A percentile compares a stretch with the other conserved stretches of the same genome.
These are phyloP conservation scores for Bothriochloa decipiens DNA, from an alignment of 176 grass and related monocot genomes.

Conservation along the genomic window DNA sequence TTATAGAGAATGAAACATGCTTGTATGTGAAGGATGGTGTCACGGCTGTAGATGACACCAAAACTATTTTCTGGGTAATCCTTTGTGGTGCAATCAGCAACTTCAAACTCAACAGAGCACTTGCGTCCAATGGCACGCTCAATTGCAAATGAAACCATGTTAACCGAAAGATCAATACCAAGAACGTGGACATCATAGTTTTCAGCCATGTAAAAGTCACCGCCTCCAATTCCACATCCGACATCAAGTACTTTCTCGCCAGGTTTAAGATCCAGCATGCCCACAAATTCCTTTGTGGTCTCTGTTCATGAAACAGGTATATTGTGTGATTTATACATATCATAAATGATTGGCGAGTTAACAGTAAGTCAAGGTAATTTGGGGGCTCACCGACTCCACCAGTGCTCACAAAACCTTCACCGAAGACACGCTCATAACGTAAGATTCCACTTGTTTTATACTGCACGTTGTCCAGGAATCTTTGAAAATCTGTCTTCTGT, in stretches of 20 bases:
- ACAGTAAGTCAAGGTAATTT: not conserved
- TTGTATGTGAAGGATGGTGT: constrained; percentile 98
- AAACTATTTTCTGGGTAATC: constrained; percentile 73
- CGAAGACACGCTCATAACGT: constrained; percentile 91
- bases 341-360: not conserved
- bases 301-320: constrained; percentile 49
- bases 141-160: constrained; percentile 97
- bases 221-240: constrained; percentile 93
- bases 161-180: constrained; percentile 96
- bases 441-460: constrained; percentile 94
- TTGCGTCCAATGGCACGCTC: constrained; percentile 89
- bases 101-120: constrained; percentile 94
- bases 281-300: constrained; percentile 97
- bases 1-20: constrained; percentile 35
- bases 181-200: constrained; percentile 90
- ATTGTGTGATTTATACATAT: not conserved
- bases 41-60: constrained; percentile 92
- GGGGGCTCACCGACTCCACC: constrained; percentile 71
- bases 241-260: constrained; percentile 96
- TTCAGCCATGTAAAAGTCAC: constrained; percentile 96
- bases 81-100: constrained; percentile 94
- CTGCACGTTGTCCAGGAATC: constrained; percentile 94
- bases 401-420: constrained; percentile 93
- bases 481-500: constrained; percentile 86
- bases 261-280: constrained; percentile 77